Evolutionary conservation across 2,329 filamentous ascomycete species (phyloP).

Genomic region (Aspergillus pseudonomiae): DNA sequence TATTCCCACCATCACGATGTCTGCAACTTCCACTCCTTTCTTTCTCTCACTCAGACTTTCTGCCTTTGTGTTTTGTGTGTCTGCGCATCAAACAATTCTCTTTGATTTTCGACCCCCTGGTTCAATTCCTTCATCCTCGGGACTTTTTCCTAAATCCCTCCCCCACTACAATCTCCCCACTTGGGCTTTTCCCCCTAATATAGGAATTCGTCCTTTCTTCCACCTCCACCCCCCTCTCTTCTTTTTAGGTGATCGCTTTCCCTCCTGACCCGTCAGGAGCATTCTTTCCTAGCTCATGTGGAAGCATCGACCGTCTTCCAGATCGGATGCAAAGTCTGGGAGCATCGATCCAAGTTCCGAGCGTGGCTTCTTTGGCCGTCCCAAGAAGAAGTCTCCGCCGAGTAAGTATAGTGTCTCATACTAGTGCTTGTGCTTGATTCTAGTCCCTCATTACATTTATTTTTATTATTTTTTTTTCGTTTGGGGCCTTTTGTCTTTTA

Average conservation of each 20-base stretch:
- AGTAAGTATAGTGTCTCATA: constrained; percentile 32
- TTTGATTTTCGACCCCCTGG: constrained; percentile 1
- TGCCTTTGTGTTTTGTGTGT: constrained; percentile 12
- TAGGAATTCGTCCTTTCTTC: constrained; percentile 13
- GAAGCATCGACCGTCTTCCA: constrained; percentile 45
- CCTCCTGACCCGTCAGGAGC: constrained; percentile 20
- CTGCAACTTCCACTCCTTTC: constrained; percentile 20
- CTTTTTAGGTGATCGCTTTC: constrained; percentile 15
- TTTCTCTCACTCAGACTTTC: constrained; percentile 5
- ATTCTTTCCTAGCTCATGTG: constrained; percentile 37
- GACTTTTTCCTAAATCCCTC: constrained; percentile 11
- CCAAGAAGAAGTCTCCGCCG: constrained; percentile 38
- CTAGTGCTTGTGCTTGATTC: constrained; percentile 17
- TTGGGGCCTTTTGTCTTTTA: constrained; percentile 5
- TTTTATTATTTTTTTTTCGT: constrained; percentile 9
- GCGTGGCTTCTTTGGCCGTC: constrained; percentile 40
- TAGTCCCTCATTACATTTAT: constrained; percentile 17
- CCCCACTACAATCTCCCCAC: constrained; percentile 11
- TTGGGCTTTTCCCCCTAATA: constrained; percentile 15
- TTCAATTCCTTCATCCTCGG: constrained; percentile 11
- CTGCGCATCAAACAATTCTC: constrained; percentile 6
- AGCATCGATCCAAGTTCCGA: constrained; percentile 37
- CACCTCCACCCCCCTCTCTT: neutral
- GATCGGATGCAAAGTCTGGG: constrained; percentile 43
- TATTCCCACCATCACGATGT: constrained; percentile 22